These are phyloP conservation scores for Gleditsia sinensis DNA, from an alignment of 306 rosid genomes.

Conservation along the genomic window DNA sequence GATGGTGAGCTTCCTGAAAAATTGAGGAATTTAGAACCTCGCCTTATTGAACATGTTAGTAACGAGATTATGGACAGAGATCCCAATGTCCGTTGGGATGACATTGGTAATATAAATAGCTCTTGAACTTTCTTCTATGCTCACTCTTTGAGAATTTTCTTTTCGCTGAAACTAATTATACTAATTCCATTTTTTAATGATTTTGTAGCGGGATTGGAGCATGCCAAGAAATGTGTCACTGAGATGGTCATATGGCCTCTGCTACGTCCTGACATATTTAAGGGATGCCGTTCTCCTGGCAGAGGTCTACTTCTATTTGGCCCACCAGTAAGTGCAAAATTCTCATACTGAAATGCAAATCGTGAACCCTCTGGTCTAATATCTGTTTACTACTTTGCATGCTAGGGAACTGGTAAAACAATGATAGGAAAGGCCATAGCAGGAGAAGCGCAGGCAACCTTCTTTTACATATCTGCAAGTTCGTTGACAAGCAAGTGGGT, in stretches of 20 bases:
- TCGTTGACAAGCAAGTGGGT: constrained; percentile 98
- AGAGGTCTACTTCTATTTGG: constrained; percentile 96
- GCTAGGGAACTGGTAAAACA: constrained; percentile 97
- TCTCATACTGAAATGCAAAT: constrained; percentile 29
- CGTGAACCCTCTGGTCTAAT: constrained; percentile 22
- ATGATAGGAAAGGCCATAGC: constrained; percentile 99
- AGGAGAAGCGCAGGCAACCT: constrained; percentile 98
- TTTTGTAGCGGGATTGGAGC: constrained; percentile 80
- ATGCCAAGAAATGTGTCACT: constrained; percentile 81
- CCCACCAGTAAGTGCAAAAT: constrained; percentile 79
- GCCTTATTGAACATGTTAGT: constrained; percentile 94
- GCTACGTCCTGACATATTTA: constrained; percentile 84
- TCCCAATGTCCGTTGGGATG: constrained; percentile 91
- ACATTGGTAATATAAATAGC: constrained; percentile 61
- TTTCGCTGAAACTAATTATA: constrained; percentile 32
- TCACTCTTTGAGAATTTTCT: constrained; percentile 23
- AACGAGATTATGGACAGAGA: constrained; percentile 95
- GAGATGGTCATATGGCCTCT: constrained; percentile 97
- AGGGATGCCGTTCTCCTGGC: constrained; percentile 95
- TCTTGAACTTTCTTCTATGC: constrained; percentile 28
- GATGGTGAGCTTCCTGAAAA: constrained; percentile 99
- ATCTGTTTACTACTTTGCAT: constrained; percentile 33
- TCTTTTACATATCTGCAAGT: constrained; percentile 96
- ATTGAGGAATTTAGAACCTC: constrained; percentile 92
- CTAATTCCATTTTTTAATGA: constrained; percentile 17